These are phyloP conservation scores for Spiromastix sp. DNA, from an alignment of 2,329 filamentous ascomycete genomes.

Conservation along the genomic window DNA sequence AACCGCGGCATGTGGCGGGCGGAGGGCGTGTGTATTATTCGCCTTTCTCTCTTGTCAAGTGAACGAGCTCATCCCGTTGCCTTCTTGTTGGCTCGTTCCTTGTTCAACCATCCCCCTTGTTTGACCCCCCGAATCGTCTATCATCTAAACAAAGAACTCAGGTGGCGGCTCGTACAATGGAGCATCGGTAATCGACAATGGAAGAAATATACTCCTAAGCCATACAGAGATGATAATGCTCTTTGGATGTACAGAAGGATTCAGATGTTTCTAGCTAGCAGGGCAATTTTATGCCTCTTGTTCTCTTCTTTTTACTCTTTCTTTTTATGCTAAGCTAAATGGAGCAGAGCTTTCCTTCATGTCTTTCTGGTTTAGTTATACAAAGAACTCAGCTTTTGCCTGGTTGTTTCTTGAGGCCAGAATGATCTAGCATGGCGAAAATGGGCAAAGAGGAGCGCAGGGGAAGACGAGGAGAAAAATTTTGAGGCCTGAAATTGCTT, in stretches of 20 bases:
- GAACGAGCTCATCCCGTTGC: too few relatives aligned
- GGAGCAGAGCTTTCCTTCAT: not conserved
- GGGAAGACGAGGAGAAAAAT: not conserved
- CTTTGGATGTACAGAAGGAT: not conserved
- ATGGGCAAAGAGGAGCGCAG: not conserved
- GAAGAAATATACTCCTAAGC: conserved; percentile 18
- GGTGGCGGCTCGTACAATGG: too few relatives aligned
- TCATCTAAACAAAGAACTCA: too few relatives aligned
- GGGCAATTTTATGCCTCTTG: not conserved
- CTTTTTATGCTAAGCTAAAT: not conserved
- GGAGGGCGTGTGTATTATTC: too few relatives aligned
- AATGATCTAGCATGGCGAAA: conserved; percentile 1
- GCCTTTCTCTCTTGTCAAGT: too few relatives aligned
- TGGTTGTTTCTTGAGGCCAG: not conserved
- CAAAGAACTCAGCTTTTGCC: not conserved
- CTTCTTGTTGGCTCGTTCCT: too few relatives aligned
- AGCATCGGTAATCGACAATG: too few relatives aligned
- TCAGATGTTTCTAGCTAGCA: conserved; percentile 1
- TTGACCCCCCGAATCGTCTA: too few relatives aligned
- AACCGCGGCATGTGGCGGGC: too few relatives aligned
- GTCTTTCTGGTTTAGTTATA: not conserved
- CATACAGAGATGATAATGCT: not conserved
- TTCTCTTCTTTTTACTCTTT: not conserved
- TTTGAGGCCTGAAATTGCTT: conserved; percentile 3
- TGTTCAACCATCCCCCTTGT: too few relatives aligned